Percentiles rank a stretch among this genome's conserved stretches.
Conservation (phyloP, 2,329 filamentous ascomycete species). For the Drechslerella dactyloides region DNA sequence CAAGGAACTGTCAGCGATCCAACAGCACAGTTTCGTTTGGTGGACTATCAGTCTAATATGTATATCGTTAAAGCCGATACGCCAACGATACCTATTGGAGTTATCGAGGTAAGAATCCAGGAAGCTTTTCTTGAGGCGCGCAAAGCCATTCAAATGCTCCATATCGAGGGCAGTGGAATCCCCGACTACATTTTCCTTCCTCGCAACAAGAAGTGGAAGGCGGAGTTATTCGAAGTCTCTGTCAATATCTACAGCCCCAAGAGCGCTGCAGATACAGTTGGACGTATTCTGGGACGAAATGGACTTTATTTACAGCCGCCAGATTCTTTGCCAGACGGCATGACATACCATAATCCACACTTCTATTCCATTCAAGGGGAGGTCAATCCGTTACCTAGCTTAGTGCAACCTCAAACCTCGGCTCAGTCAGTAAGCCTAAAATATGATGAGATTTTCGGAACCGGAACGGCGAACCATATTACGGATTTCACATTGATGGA, state of each 20-base stretch:
- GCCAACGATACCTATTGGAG: background rate
- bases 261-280: background rate
- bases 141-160: background rate
- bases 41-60: background rate
- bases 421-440: background rate
- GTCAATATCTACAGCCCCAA: background rate
- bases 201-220: background rate
- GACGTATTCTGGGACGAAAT: background rate
- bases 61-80: background rate
- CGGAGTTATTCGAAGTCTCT: background rate
- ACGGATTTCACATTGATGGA: background rate
- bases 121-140: background rate
- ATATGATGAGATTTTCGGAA: background rate
- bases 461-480: background rate
- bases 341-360: background rate
- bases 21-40: background rate
- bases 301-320: background rate
- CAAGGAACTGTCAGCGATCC: background rate
- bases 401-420: background rate
- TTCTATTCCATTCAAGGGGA: background rate
- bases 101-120: background rate
- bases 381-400: background rate
- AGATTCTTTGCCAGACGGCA: background rate
- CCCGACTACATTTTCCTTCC: background rate
- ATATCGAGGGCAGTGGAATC: slow-evolving; percentile 1